Base-by-base conservation (phyloP, 2,329 filamentous ascomycete species). In the Neofusicoccum sp. region DNA sequence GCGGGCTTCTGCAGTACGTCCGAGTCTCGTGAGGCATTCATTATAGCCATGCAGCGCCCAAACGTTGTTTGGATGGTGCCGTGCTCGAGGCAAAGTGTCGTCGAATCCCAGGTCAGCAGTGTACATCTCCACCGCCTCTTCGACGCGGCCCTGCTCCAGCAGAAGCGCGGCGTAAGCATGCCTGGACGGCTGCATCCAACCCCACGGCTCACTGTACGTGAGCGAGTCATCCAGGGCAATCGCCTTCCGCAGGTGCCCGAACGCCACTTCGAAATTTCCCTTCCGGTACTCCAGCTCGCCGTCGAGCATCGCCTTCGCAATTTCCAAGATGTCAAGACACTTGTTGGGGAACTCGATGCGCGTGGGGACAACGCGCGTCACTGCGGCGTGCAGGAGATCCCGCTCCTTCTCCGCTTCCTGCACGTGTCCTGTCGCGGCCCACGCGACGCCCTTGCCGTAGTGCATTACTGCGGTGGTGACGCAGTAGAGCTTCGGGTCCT, bases 31-130 rank as follows among this genome's bases (percentile, higher is more conserved):
- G 51, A 91, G 69, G 68, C 89, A 90, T 73, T 92, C 89, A 64
- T 90, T 82, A 64, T 86, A 88, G 0, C 89, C 89, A 66, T 90
- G 87, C 63, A 92, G 71, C 4, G 88, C 83, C 89, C 89, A 92
- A 0, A 92, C 84, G 64, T 93, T 92, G 51, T 87, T 87, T 6
- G 83, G 86, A 71, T 91, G 89, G 63, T 84, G 83, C 53, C 85
- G 77, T 0, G 87, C 83, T 20, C 89, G 79, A 0, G 88, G 86
- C 2, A 91, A 71, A 0, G 80, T 82, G n/a, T 75, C 69, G 51
- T 77, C 73, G 12, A 78, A 69, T 0, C 76, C 76, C 12, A 79
- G 66, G 66, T 79, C 76, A 6, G 72, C 76, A 14, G 66, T 70
- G 45, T 78, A 78, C 9, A 71, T 71, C 7, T 67, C 65, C 12